Percentiles rank a stretch among this genome's conserved stretches.
These are phyloP conservation scores for Myriosclerotinia scirpicola DNA, from an alignment of 2,329 filamentous ascomycete species.

Conservation along the genomic window DNA sequence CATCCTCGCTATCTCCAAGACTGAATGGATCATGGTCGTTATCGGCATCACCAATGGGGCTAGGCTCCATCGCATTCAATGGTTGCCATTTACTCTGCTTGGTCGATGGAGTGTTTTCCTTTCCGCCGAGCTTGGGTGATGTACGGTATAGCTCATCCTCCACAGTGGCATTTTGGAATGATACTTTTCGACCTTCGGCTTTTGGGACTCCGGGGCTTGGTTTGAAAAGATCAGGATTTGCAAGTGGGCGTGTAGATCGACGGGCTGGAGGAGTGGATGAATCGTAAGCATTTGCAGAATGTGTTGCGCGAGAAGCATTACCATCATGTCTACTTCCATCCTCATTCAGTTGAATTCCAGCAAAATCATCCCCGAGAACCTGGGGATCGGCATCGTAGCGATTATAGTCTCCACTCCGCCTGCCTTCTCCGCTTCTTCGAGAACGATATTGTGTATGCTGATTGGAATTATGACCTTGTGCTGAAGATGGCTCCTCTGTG, in stretches of 20 bases:
- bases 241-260: constrained; percentile 62
- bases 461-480: constrained; percentile 39
- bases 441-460: constrained; percentile 34
- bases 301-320: not conserved
- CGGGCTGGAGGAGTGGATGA: constrained; percentile 51
- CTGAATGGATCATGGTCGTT: constrained; percentile 83
- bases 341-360: constrained; percentile 64
- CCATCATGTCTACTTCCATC: constrained; percentile 57
- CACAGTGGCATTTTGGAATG: constrained; percentile 55
- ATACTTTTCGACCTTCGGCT: constrained; percentile 52
- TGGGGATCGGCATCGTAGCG: constrained; percentile 94
- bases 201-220: constrained; percentile 50
- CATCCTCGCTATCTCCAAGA: constrained; percentile 91
- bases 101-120: constrained; percentile 50
- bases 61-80: constrained; percentile 79
- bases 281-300: constrained; percentile 33
- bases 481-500: constrained; percentile 48
- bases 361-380: constrained; percentile 87
- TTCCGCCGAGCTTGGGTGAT: constrained; percentile 56
- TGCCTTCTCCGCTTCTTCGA: constrained; percentile 61
- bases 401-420: constrained; percentile 82
- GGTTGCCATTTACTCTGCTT: constrained; percentile 98
- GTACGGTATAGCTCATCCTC: constrained; percentile 77
- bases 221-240: constrained; percentile 81
- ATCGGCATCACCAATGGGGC: constrained; percentile 78